Evolutionary conservation across 257 asterid genomes (phyloP), one percentile per base, ranked within the genome.

Genomic region (Solanum sparsipilum): DNA sequence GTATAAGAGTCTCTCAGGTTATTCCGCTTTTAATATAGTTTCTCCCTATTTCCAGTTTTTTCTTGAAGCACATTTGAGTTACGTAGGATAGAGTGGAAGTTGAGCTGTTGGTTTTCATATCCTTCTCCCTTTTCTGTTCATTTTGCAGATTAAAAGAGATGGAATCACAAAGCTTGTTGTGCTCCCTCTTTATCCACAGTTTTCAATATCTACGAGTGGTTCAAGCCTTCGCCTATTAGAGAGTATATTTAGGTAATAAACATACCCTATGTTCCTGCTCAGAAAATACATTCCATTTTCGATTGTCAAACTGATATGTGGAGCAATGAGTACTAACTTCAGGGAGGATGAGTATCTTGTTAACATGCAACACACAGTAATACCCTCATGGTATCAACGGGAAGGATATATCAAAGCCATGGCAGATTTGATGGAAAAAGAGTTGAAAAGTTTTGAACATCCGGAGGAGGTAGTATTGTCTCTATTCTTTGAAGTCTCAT

Each of bases 321-420:
- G 71, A 90, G 27, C 88, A 88, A 85, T 87, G 88, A 89, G 88
- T 84, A 39, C 88, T 89, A 36, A 41, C 79, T 88, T 67, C 89
- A 97, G 99, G 98, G 98, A 95, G 96, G 99, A 97, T 86, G 98
- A 95, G 82, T 97, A 97, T 93, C 98, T 97, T 32, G 96, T 97
- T 76, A 97, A 96, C 93, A 97, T 97, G 99, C 99, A 97, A 93
- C 99, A 97, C 92, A 96, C 99, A 31, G 99, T 97, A 67, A 97
- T 97, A 90, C 99, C 99, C 89, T 97, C 99, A 83, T 97, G 99
- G 99, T 97, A 97, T 90, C 99, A 97, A 92, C 96, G 99, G 44
- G 96, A 94, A 94, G 99, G 99, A 86, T 97, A 96, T 87, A 96
- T 94, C 82, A 97, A 96, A 92, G 98, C 99, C 89, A 97, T 96